Percentiles rank a stretch among this genome's conserved stretches.
Evolutionary conservation across 2,329 filamentous ascomycete species (phyloP).

Genomic region (Penicillium paneum): DNA sequence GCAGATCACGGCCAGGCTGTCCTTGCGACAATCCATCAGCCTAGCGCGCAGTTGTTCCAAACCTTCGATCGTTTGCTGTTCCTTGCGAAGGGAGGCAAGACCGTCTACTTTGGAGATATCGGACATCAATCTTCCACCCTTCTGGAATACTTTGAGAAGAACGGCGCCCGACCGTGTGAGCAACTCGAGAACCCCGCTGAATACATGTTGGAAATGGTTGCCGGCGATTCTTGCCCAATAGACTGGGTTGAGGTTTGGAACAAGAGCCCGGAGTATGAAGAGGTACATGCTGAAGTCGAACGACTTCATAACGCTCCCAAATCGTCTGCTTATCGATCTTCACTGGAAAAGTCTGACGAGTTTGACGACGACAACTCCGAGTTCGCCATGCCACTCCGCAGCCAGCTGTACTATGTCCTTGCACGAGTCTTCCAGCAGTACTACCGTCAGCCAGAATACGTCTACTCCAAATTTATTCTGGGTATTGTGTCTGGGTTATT

Average conservation of each 20-base stretch:
- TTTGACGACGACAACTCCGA: conserved; percentile 55
- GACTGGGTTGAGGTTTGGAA: conserved; percentile 65
- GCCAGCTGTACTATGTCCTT: conserved; percentile 64
- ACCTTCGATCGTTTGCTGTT: conserved; percentile 65
- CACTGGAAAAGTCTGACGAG: background rate
- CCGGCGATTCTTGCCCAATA: conserved; percentile 29
- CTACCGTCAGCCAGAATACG: conserved; percentile 80
- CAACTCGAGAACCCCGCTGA: conserved; percentile 68
- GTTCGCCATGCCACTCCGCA: conserved; percentile 68
- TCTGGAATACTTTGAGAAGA: conserved; percentile 60
- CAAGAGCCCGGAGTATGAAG: conserved; percentile 52
- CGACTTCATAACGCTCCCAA: conserved; percentile 45
- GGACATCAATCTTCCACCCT: conserved; percentile 55
- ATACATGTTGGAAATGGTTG: conserved; percentile 65
- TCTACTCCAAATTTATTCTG: conserved; percentile 72
- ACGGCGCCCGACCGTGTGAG: conserved; percentile 59
- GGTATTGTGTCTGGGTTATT: conserved; percentile 63
- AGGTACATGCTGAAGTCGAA: conserved; percentile 57
- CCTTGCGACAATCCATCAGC: conserved; percentile 90
- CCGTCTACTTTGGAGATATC: conserved; percentile 65
- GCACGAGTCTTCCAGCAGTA: conserved; percentile 78
- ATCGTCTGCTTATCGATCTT: conserved; percentile 52
- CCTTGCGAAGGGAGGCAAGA: conserved; percentile 60
- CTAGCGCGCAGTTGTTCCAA: conserved; percentile 84
- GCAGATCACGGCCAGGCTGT: conserved; percentile 83